A percentile compares a stretch with the other conserved stretches of the same genome.
Conservation (phyloP, 306 rosid species). For the Alnus rubra region DNA sequence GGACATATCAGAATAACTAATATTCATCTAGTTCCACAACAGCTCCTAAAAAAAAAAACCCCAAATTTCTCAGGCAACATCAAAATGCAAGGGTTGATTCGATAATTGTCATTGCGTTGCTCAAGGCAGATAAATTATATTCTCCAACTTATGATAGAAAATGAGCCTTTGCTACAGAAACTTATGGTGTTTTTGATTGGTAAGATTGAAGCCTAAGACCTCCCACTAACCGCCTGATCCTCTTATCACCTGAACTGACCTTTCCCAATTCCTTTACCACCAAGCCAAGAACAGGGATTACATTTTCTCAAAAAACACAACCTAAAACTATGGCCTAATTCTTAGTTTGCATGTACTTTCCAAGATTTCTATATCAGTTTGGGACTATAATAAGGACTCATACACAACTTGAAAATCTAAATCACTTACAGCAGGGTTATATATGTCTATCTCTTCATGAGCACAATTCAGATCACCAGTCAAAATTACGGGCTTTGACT, state of each 20-base stretch:
- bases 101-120: neutral
- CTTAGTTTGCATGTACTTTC: conserved; percentile 1
- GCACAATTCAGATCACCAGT: conserved; percentile 98
- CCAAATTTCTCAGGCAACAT: neutral
- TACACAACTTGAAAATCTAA: conserved; percentile 10
- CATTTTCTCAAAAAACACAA: neutral
- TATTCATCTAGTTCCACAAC: neutral
- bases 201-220: neutral
- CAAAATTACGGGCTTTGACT: conserved; percentile 84
- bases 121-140: neutral
- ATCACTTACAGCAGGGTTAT: conserved; percentile 82
- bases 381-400: neutral
- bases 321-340: conserved; percentile 3
- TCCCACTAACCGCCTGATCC: neutral
- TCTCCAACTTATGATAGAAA: neutral
- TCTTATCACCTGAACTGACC: neutral
- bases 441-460: conserved; percentile 92
- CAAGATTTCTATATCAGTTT: conserved; percentile 1
- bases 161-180: neutral
- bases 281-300: neutral
- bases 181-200: neutral
- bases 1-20: neutral
- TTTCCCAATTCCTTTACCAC: neutral
- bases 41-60: neutral
- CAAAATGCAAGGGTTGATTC: neutral